Evolutionary conservation across 2,329 filamentous ascomycete species (phyloP).

Genomic region (Claviceps sp.): DNA sequence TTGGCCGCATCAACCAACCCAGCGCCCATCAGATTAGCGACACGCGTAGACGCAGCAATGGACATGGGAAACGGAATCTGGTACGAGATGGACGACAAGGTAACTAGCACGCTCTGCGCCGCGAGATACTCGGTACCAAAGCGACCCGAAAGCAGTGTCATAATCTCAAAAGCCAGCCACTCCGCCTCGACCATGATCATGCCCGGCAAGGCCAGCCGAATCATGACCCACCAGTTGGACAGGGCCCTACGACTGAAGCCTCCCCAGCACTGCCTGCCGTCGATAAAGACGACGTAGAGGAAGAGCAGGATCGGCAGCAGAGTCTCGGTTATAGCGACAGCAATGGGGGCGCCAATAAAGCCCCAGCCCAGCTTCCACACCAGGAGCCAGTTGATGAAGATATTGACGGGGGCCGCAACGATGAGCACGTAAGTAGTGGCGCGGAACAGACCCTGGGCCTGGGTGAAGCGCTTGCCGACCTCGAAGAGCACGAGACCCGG

Average conservation of each 20-base stretch:
- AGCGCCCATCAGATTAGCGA: slow-evolving; percentile 86
- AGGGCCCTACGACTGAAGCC: slow-evolving; percentile 61
- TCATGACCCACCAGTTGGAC: slow-evolving; percentile 67
- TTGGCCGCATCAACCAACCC: slow-evolving; percentile 69
- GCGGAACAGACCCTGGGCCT: slow-evolving; percentile 69
- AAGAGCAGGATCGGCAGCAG: slow-evolving; percentile 66
- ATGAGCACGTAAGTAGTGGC: slow-evolving; percentile 67
- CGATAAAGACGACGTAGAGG: slow-evolving; percentile 61
- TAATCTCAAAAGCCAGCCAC: slow-evolving; percentile 82
- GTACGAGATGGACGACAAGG: slow-evolving; percentile 67
- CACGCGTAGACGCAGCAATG: slow-evolving; percentile 75
- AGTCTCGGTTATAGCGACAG: slow-evolving; percentile 65
- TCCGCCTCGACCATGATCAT: slow-evolving; percentile 92
- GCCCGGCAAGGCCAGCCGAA: slow-evolving; percentile 74
- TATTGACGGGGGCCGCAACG: slow-evolving; percentile 63
- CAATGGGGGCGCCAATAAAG: slow-evolving; percentile 71
- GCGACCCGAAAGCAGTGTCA: slow-evolving; percentile 70
- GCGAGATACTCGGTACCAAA: slow-evolving; percentile 70
- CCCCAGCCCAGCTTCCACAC: slow-evolving; percentile 58
- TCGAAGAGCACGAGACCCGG: slow-evolving; percentile 70
- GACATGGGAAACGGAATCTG: slow-evolving; percentile 86
- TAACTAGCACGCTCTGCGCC: slow-evolving; percentile 75
- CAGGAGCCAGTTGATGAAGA: slow-evolving; percentile 64
- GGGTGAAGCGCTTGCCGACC: slow-evolving; percentile 65
- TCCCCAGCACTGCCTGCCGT: slow-evolving; percentile 70